Percentiles rank a stretch among this genome's conserved stretches.
Evolutionary conservation across 2,329 filamentous ascomycete species (phyloP).

Genomic region (Aspergillus cejpii): DNA sequence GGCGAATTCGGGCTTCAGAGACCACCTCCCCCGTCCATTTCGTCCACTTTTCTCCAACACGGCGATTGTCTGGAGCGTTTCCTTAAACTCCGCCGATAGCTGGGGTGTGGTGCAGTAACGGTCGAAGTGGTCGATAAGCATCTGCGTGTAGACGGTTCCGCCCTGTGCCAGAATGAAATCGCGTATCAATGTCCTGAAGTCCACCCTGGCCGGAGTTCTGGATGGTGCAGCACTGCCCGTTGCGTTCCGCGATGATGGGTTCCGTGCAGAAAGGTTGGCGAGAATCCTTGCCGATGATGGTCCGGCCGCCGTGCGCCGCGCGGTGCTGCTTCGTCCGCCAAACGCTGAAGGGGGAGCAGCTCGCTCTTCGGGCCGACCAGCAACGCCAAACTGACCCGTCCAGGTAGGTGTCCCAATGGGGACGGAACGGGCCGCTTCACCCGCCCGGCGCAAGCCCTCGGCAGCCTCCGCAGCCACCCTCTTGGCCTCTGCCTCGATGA

Average conservation of each 20-base stretch:
- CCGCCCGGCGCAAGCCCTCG: constrained; percentile 64
- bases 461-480: constrained; percentile 72
- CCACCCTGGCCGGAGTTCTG: constrained; percentile 45
- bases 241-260: constrained; percentile 17
- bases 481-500: constrained; percentile 76
- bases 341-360: constrained; percentile 44
- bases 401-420: constrained; percentile 85
- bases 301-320: constrained; percentile 32
- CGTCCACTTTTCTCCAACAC: constrained; percentile 53
- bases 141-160: constrained; percentile 71
- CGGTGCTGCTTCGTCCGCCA: constrained; percentile 30
- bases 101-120: constrained; percentile 63
- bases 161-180: constrained; percentile 72
- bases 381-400: constrained; percentile 78
- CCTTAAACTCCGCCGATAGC: constrained; percentile 72
- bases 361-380: constrained; percentile 59
- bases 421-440: constrained; percentile 62
- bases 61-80: constrained; percentile 70
- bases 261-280: constrained; percentile 33
- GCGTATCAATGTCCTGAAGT: constrained; percentile 66
- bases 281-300: constrained; percentile 38
- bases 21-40: constrained; percentile 50
- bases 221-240: constrained; percentile 41
- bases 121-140: constrained; percentile 86
- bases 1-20: constrained; percentile 52